These are phyloP conservation scores for Leishmania tarentolae DNA, from an alignment of 208 protist species.

Conservation along the genomic window DNA sequence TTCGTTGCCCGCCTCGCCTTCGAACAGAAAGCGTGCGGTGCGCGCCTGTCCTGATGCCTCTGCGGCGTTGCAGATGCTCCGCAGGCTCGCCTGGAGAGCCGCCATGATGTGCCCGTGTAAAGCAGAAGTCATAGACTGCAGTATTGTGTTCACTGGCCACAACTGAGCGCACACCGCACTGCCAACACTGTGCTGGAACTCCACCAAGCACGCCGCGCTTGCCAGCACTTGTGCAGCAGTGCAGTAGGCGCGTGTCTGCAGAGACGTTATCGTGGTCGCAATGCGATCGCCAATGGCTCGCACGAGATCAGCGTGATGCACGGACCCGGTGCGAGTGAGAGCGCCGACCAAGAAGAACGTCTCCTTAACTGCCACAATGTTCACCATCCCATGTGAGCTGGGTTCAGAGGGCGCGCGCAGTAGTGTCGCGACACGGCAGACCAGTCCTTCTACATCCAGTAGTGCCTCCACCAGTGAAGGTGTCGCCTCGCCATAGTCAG, in stretches of 20 bases:
- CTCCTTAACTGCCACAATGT: slow-evolving; percentile 50
- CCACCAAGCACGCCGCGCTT: slow-evolving; percentile 53
- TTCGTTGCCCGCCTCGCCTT: neutral
- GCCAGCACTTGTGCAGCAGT: slow-evolving; percentile 28
- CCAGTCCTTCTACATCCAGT: slow-evolving; percentile 37
- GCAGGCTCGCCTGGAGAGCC: slow-evolving; percentile 10
- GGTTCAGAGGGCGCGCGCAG: slow-evolving; percentile 9
- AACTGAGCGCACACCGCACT: slow-evolving; percentile 26
- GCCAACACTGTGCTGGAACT: slow-evolving; percentile 68
- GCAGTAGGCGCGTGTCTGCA: slow-evolving; percentile 57
- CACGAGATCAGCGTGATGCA: slow-evolving; percentile 26
- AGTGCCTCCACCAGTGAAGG: slow-evolving; percentile 38
- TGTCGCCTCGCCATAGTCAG: neutral
- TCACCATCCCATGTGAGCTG: slow-evolving; percentile 18
- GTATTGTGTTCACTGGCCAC: slow-evolving; percentile 23
- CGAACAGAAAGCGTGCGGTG: neutral
- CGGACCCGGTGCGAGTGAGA: slow-evolving; percentile 33
- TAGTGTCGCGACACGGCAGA: slow-evolving; percentile 35
- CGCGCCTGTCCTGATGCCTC: neutral
- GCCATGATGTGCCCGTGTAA: slow-evolving; percentile 23
- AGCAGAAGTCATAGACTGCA: slow-evolving; percentile 25
- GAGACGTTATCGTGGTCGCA: slow-evolving; percentile 38
- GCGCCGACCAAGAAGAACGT: slow-evolving; percentile 75
- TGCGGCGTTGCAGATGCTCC: neutral
- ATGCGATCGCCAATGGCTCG: slow-evolving; percentile 31